Evolutionary conservation across 345 rosid species (phyloP), one percentile per base, ranked within the genome.

Genomic region (Crucihimalaya himalaica): DNA sequence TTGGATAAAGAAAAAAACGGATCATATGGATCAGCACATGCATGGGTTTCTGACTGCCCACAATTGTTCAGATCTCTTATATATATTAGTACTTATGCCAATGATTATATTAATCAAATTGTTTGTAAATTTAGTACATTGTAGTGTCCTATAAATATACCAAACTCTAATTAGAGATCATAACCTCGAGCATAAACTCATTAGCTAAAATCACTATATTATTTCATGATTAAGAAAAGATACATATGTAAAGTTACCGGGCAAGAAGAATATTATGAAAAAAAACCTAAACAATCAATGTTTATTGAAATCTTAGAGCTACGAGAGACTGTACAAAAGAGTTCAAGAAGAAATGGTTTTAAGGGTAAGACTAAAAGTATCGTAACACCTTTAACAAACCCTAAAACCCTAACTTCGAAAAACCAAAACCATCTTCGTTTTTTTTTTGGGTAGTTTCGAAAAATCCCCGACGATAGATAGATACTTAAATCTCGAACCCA

Each of bases 401-500:
- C 68, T 42, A 47, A 77, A 77, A 65, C 80, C 80, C 32, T 71
- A 65, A 55, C 76, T 58, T 77, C 80, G 42, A 77, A 77, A 77
- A 70, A 77, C 58, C 54, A 70, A 32, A 63, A 56, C 68, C 72
- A 35, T 58, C 43, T 51, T 52, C 19, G 19, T 42, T 8, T 66
- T 23, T 31, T 23, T 18, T 13, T 42, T 11, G 27, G 19, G 19
- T 63, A 45, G 59, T 63, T 76, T 70, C 76, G 58, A 71, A 77
- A 71, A 63, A 47, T 28, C 71, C 53, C 56, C 66, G 18, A 77
- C 5, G 63, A 57, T 52, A 8, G 68, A 20, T 51, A 71, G 54
- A 28, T 40, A 40, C 66, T 69, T 42, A 21, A 70, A 63, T 51
- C 37, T 64, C 16, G 7, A 66, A 27, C 46, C 43, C 50, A 48